Conservation (phyloP, 1,139 yeast species). For the Debaryomyces psychrophilus region DNA sequence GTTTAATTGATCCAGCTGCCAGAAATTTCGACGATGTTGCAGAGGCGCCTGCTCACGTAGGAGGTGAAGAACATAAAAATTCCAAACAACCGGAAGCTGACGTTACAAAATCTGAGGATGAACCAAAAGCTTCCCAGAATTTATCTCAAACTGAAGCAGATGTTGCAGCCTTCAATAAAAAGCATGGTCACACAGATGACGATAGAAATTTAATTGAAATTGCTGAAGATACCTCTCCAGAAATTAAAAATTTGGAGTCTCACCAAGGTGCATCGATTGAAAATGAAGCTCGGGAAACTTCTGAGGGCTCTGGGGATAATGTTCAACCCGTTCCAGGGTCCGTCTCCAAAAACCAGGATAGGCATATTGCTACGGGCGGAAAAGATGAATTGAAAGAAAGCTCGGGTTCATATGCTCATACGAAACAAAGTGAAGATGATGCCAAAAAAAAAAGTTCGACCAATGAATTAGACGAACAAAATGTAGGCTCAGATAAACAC, state of each 20-base stretch:
- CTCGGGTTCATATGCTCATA: background rate
- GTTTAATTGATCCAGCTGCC: slow-evolving; percentile 28
- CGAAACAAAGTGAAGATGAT: background rate
- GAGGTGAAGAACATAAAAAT: slow-evolving; percentile 11
- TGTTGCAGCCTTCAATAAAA: slow-evolving; percentile 31
- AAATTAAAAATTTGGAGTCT: slow-evolving; percentile 19
- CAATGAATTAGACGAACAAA: background rate
- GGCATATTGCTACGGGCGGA: slow-evolving; percentile 21
- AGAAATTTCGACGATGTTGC: slow-evolving; percentile 25
- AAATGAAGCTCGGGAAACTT: slow-evolving; percentile 8
- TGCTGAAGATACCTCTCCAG: slow-evolving; percentile 30
- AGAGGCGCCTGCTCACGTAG: slow-evolving; percentile 23
- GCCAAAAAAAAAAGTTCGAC: background rate
- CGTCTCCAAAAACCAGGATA: slow-evolving; percentile 16
- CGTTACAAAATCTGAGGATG: slow-evolving; percentile 7
- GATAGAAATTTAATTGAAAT: slow-evolving; percentile 33
- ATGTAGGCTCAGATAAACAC: background rate
- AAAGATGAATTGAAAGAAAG: slow-evolving; percentile 16
- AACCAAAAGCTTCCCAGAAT: slow-evolving; percentile 13
- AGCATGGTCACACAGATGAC: slow-evolving; percentile 29
- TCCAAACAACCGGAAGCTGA: slow-evolving; percentile 7
- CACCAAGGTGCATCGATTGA: slow-evolving; percentile 11
- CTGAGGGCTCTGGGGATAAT: slow-evolving; percentile 10
- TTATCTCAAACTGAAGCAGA: slow-evolving; percentile 24
- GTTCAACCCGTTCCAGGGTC: slow-evolving; percentile 19